A percentile compares a stretch with the other conserved stretches of the same genome.
Conservation (phyloP, 371 early-diverging fungal genomes). For the Saksenaea oblongispora region DNA sequence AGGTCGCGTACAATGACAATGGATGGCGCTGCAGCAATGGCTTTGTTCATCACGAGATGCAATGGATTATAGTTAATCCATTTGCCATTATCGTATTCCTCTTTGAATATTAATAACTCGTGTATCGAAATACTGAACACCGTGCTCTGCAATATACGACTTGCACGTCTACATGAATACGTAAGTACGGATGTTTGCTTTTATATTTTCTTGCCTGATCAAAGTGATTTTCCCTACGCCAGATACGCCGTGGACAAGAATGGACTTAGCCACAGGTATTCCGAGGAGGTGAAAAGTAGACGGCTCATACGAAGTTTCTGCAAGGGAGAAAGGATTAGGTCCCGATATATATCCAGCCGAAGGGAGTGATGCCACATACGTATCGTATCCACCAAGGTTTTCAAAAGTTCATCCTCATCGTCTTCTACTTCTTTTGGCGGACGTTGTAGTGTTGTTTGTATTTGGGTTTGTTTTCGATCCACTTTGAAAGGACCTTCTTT, state of each 20-base stretch:
- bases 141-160: conserved; percentile 7
- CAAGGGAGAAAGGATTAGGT: background rate
- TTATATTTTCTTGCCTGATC: conserved; percentile 19
- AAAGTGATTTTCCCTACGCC: conserved; percentile 45
- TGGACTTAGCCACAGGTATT: conserved; percentile 41
- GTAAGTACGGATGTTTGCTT: background rate
- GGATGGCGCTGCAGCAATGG: conserved; percentile 20
- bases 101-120: conserved; percentile 34
- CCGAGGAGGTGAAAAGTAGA: conserved; percentile 25
- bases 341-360: background rate
- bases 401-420: conserved; percentile 15
- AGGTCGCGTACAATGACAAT: conserved; percentile 31
- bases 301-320: conserved; percentile 25
- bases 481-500: conserved; percentile 1
- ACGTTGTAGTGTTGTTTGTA: background rate
- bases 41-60: conserved; percentile 20
- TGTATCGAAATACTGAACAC: conserved; percentile 24
- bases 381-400: conserved; percentile 22
- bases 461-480: background rate
- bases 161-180: conserved; percentile 15
- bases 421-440: background rate
- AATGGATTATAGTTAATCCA: conserved; percentile 38
- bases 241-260: conserved; percentile 42
- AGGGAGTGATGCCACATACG: conserved; percentile 9
- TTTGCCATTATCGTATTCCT: conserved; percentile 25